A percentile compares a stretch with the other conserved stretches of the same genome.
These are phyloP conservation scores for Acanthochlamys bracteata DNA, from an alignment of 106 monocot species.

Conservation along the genomic window DNA sequence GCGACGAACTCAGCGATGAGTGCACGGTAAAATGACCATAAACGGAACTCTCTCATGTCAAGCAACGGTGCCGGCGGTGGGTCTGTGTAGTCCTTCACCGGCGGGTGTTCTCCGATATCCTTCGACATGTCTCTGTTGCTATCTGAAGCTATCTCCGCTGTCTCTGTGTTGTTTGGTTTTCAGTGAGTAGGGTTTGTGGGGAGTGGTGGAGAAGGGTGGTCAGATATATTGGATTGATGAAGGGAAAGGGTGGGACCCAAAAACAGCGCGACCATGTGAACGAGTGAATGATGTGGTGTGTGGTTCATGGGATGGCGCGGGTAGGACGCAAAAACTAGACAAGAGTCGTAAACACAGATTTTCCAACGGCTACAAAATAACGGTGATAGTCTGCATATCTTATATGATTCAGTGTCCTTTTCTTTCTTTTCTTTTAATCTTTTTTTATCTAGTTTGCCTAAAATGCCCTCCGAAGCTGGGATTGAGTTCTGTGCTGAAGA, in stretches of 20 bases:
- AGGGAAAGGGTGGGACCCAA: not conserved
- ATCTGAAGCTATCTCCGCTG: not conserved
- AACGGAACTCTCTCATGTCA: constrained; percentile 23
- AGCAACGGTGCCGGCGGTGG: constrained; percentile 35
- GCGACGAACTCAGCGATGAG: constrained; percentile 39
- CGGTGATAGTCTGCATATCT: too few relatives aligned
- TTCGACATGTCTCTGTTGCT: constrained; percentile 22
- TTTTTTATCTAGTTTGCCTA: too few relatives aligned
- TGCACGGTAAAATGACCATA: constrained; percentile 42
- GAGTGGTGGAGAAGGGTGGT: not conserved
- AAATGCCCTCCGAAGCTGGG: too few relatives aligned
- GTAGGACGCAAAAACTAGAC: too few relatives aligned
- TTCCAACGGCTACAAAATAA: too few relatives aligned
- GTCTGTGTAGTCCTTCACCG: constrained; percentile 36
- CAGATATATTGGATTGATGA: not conserved
- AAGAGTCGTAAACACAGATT: too few relatives aligned
- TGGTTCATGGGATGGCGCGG: not conserved
- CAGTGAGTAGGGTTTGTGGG: too few relatives aligned
- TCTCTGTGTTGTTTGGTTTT: not conserved
- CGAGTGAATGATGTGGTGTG: not conserved
- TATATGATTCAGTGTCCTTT: too few relatives aligned
- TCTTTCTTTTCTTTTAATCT: too few relatives aligned
- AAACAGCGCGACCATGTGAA: constrained; percentile 1
- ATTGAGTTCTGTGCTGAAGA: too few relatives aligned
- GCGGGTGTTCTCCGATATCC: constrained; percentile 17